A percentile compares a stretch with the other conserved stretches of the same genome.
Evolutionary conservation across 352 stramenopile species (phyloP).

Genomic region (Globisporangium barbulae): DNA sequence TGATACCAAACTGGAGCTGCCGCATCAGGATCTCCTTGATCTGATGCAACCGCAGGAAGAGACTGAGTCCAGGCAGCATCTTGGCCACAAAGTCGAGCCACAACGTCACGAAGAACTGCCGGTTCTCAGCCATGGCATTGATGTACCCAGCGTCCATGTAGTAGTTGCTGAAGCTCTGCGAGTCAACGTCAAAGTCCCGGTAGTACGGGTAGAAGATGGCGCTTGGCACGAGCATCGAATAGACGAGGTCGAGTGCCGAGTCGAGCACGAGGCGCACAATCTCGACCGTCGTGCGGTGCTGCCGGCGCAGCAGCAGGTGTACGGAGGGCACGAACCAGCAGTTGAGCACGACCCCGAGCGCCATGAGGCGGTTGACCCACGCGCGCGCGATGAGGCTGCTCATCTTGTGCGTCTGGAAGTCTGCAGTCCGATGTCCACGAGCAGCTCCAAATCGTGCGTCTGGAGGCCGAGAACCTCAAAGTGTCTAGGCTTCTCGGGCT

Average conservation of each 20-base stretch:
- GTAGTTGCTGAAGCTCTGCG: constrained; percentile 10
- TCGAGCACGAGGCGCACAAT: constrained; percentile 9
- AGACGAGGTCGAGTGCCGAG: constrained; percentile 5
- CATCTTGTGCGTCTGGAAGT: constrained; percentile 14
- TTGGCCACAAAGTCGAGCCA: constrained; percentile 12
- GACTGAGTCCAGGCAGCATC: constrained; percentile 6
- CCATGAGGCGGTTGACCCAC: constrained; percentile 22
- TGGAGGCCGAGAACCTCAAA: constrained; percentile 7
- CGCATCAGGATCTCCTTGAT: constrained; percentile 10
- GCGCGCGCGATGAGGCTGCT: constrained; percentile 13
- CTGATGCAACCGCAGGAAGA: constrained; percentile 11
- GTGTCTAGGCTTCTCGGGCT: not conserved
- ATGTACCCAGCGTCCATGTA: constrained; percentile 16
- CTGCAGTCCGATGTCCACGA: constrained; percentile 15
- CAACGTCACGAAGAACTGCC: constrained; percentile 11
- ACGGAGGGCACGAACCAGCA: constrained; percentile 24
- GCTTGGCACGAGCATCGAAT: constrained; percentile 4
- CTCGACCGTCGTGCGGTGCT: constrained; percentile 9
- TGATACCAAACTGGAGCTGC: constrained; percentile 8
- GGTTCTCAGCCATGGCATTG: constrained; percentile 7
- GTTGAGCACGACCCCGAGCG: constrained; percentile 21
- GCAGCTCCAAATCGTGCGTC: constrained; percentile 5
- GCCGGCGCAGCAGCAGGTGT: constrained; percentile 1
- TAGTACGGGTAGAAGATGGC: constrained; percentile 14
- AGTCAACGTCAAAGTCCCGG: constrained; percentile 7